Base-by-base conservation (phyloP, 1,284 basidiomycete species). In the Microbotryum violaceum region DNA sequence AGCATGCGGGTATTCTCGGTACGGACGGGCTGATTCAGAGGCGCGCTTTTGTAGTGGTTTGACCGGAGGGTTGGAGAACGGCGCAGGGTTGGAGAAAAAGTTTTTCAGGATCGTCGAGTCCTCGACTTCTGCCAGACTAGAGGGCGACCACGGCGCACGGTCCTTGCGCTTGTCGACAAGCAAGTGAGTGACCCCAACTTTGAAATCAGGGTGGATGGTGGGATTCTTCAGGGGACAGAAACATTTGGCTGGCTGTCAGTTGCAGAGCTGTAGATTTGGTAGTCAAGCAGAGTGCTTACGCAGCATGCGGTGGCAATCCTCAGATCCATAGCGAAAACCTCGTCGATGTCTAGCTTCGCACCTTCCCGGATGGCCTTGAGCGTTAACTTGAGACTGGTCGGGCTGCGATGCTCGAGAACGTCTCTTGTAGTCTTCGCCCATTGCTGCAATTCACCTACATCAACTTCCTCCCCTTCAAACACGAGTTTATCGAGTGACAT, bases 381-480 rank as follows among this genome's bases (percentile, higher is more conserved):
- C 21, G 91, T 83, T 31, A 97, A 86, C 73, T 88, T 89, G 71
- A 96, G 80, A 71, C 90, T 92, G 3, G 91, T 94, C 5, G 92
- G 92, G 74, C 89, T 91, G 57, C 90, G 83, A 66, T 82, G 70
- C 52, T 83, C 78, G 66, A 97, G 77, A 29, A 79, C 77, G 21
- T 79, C 77, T 63, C 87, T 75, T 18, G 90, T 91, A 56, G 80
- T 74, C 63, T 77, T 75, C 7, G 92, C 92, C 91, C 91, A 97
- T 56, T 78, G 74, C 60, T 79, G 79, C 59, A 68, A 46, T 21
- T 37, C 33, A 21, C 53, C 49, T 8, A 57, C 23, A 37, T 67
- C 56, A 14, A 88, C 80, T 23, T 75, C 77, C 54, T 79, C 76
- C 53, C 82, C 74, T 29, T 58, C 57, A 4, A 48, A 9, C 27